Evolutionary conservation across 2,329 filamentous ascomycete genomes (phyloP).

Genomic region (Alternaria longipes): DNA sequence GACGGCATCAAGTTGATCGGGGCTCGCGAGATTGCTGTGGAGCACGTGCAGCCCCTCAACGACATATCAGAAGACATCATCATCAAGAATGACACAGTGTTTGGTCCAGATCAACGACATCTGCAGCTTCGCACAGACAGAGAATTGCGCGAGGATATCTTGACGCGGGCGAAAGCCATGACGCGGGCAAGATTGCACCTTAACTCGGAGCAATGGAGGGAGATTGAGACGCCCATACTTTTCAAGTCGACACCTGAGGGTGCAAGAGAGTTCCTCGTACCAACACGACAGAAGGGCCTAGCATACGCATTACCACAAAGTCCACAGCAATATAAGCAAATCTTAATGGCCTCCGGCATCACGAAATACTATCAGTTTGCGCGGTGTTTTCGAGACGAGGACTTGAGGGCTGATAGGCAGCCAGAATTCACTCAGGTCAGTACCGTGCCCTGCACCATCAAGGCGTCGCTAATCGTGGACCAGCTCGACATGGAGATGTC

Average conservation of each 20-base stretch:
- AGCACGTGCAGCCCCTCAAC: constrained; percentile 73
- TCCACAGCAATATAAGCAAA: constrained; percentile 98
- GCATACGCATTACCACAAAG: constrained; percentile 95
- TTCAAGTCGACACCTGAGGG: constrained; percentile 99
- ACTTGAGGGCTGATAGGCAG: constrained; percentile 88
- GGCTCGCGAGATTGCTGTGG: constrained; percentile 68
- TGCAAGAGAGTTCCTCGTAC: constrained; percentile 92
- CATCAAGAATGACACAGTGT: constrained; percentile 76
- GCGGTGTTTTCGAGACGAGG: constrained; percentile 94
- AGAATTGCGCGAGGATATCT: constrained; percentile 72
- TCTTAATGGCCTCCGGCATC: constrained; percentile 91
- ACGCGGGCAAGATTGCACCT: constrained; percentile 65
- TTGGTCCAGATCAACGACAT: constrained; percentile 78
- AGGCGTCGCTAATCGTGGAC: constrained; percentile 10
- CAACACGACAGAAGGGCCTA: constrained; percentile 76
- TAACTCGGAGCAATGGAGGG: constrained; percentile 67
- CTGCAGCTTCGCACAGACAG: constrained; percentile 82
- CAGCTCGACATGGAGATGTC: constrained; percentile 93
- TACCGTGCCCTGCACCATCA: not conserved
- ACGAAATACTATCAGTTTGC: constrained; percentile 90
- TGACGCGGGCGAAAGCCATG: constrained; percentile 71
- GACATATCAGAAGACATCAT: constrained; percentile 78
- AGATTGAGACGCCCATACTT: constrained; percentile 90
- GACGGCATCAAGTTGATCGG: constrained; percentile 46
- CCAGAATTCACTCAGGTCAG: constrained; percentile 92